A percentile compares a stretch with the other conserved stretches of the same genome.
These are phyloP conservation scores for Fraxinus sp. DNA, from an alignment of 305 asterid species.

Conservation along the genomic window DNA sequence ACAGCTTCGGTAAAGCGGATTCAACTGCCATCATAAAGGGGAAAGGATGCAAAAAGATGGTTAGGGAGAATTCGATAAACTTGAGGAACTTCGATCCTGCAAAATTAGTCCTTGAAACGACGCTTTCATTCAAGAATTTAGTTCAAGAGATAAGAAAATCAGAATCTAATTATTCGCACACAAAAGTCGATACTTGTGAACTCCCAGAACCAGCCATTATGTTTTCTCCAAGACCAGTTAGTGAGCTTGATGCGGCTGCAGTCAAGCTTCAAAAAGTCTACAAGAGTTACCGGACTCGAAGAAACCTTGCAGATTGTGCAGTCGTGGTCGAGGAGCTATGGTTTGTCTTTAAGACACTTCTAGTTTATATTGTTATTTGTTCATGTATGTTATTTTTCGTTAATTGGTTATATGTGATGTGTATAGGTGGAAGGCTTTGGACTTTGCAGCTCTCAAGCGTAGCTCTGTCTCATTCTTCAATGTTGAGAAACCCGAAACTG, in stretches of 20 bases:
- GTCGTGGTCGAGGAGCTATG: conserved; percentile 95
- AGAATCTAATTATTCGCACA: conserved; percentile 19
- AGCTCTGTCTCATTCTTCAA: conserved; percentile 86
- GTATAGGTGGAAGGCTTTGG: conserved; percentile 94
- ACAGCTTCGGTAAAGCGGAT: conserved; percentile 34
- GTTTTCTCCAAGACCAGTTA: conserved; percentile 66
- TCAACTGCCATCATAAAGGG: conserved; percentile 32
- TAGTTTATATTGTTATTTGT: not conserved
- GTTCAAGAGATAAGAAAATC: conserved; percentile 33
- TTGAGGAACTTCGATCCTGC: conserved; percentile 58
- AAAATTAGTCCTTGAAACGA: conserved; percentile 45
- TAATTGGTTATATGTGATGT: conserved; percentile 5
- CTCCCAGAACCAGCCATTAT: conserved; percentile 57
- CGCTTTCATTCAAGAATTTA: conserved; percentile 63
- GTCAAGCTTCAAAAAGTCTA: conserved; percentile 86
- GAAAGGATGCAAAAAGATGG: conserved; percentile 30
- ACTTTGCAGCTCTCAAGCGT: conserved; percentile 75
- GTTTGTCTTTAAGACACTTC: conserved; percentile 34
- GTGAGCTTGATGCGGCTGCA: conserved; percentile 90
- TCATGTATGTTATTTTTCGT: not conserved
- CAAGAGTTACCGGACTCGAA: conserved; percentile 81
- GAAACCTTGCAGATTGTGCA: conserved; percentile 95
- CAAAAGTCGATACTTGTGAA: conserved; percentile 3
- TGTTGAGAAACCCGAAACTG: conserved; percentile 77
- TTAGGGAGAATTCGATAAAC: conserved; percentile 52